Conservation (phyloP, 1,139 yeast genomes). For the Pichia sp. region DNA sequence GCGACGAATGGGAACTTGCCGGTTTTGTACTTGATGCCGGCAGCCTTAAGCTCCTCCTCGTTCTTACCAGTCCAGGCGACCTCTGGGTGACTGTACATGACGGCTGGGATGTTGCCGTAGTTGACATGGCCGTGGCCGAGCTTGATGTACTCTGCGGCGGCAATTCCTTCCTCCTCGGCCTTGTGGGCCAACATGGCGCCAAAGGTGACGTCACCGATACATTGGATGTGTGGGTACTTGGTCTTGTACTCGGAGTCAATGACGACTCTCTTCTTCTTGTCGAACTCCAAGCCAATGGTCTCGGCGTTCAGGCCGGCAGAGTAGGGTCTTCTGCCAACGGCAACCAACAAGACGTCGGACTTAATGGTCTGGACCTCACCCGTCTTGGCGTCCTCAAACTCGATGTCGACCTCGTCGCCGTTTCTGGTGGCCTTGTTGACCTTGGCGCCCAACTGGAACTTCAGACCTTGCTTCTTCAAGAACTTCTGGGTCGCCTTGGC, state of each 20-base stretch:
- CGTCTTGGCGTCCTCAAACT: conserved; percentile 82
- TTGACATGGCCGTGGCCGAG: conserved; percentile 96
- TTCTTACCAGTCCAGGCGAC: conserved; percentile 98
- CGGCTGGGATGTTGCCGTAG: conserved; percentile 96
- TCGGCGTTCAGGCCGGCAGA: conserved; percentile 87
- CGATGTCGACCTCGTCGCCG: conserved; percentile 83
- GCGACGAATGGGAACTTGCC: conserved; percentile 99
- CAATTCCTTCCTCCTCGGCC: conserved; percentile 99
- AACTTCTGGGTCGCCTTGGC: conserved; percentile 86
- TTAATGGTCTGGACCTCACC: conserved; percentile 78
- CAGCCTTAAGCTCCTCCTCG: conserved; percentile 92
- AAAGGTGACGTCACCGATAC: conserved; percentile 96
- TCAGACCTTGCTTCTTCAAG: conserved; percentile 90
- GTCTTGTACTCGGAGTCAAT: conserved; percentile 94
- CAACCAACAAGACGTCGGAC: conserved; percentile 91
- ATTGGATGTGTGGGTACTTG: conserved; percentile 88
- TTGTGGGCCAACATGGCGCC: conserved; percentile 99
- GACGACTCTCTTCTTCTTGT: conserved; percentile 86
- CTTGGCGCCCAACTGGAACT: conserved; percentile 89
- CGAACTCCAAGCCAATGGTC: conserved; percentile 82
- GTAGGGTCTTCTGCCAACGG: conserved; percentile 98
- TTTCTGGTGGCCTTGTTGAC: conserved; percentile 82
- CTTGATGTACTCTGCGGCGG: conserved; percentile 94
- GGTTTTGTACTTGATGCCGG: conserved; percentile 84
- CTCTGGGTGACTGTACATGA: conserved; percentile 98